phyloP scores from a whole-genome alignment of 352 stramenopile species.

The Phytophthora kernoviae region DNA sequence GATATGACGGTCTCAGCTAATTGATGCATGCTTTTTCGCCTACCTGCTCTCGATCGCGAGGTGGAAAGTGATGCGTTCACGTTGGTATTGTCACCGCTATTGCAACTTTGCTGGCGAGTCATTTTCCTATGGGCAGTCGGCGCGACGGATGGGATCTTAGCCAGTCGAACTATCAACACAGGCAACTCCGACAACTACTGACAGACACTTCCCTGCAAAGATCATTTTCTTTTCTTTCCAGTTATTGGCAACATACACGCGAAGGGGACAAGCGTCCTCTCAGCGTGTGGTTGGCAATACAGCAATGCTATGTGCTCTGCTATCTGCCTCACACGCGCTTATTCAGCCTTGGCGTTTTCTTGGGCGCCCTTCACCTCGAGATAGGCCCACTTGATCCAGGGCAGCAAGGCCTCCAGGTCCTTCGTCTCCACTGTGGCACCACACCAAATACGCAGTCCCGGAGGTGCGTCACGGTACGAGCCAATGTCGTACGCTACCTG shows the following conservation, averaged over 20 bases:
- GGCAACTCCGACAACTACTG: too few species aligned
- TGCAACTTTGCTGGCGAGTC: too few species aligned
- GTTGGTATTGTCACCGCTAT: too few species aligned
- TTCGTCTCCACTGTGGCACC: slow-evolving; percentile 98
- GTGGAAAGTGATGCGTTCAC: too few species aligned
- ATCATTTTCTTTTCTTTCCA: slow-evolving; percentile 8
- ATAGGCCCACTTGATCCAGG: slow-evolving; percentile 99
- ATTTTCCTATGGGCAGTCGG: too few species aligned
- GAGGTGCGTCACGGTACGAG: slow-evolving; percentile 98
- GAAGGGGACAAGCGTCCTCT: slow-evolving; percentile 9
- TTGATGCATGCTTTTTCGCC: too few species aligned
- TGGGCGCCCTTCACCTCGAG: slow-evolving; percentile 82
- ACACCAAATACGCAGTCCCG: slow-evolving; percentile 99
- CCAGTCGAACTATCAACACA: too few species aligned
- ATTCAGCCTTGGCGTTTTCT: slow-evolving; percentile 29
- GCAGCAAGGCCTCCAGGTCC: slow-evolving; percentile 97
- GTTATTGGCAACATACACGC: slow-evolving; percentile 31
- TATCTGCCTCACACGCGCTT: slow-evolving; percentile 6
- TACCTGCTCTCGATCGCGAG: too few species aligned
- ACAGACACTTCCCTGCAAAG: background rate
- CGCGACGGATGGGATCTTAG: too few species aligned
- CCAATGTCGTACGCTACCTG: slow-evolving; percentile 97
- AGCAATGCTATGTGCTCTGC: background rate
- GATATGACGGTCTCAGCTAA: too few species aligned
- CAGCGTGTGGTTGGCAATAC: slow-evolving; percentile 27